Evolutionary conservation across 495 filamentous ascomycete genomes (phyloP).

Genomic region (Baudoinia panamericana): DNA sequence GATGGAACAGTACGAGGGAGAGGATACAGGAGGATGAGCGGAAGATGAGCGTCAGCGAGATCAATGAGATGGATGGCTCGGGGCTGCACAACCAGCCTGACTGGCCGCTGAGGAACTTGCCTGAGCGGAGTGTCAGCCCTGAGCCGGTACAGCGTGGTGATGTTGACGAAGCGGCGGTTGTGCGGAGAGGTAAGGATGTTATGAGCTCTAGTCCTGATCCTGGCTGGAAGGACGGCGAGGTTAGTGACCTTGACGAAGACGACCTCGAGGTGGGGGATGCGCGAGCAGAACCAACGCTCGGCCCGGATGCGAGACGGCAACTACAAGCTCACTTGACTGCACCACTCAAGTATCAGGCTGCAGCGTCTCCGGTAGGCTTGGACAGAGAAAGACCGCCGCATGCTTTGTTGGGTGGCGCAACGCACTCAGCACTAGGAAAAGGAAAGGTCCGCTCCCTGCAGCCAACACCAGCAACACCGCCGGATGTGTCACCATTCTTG

Average conservation of each 20-base stretch:
- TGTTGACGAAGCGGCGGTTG: constrained; percentile 3
- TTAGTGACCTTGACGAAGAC: neutral
- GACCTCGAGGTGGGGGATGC: constrained; percentile 12
- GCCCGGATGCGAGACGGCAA: neutral
- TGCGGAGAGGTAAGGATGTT: constrained; percentile 11
- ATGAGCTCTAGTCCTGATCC: neutral
- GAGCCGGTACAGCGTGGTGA: neutral
- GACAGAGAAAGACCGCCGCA: neutral
- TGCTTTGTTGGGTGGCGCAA: too few relatives aligned
- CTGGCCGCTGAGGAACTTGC: constrained; percentile 7
- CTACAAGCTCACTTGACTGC: constrained; percentile 1
- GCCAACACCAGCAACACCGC: too few relatives aligned
- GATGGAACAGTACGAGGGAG: constrained; percentile 15
- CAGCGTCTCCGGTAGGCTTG: too few relatives aligned
- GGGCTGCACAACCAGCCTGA: constrained; percentile 8
- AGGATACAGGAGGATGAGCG: constrained; percentile 12
- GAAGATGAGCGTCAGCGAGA: constrained; percentile 9
- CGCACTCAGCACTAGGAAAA: too few relatives aligned
- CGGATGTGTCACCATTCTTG: constrained; percentile 1
- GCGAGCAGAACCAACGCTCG: constrained; percentile 4
- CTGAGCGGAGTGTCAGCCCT: constrained; percentile 7
- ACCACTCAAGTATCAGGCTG: too few relatives aligned
- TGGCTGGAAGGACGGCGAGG: neutral
- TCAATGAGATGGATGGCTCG: constrained; percentile 15
- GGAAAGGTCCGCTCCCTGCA: too few relatives aligned